Evolutionary conservation across 2,329 filamentous ascomycete genomes (phyloP), one percentile per base, ranked within the genome.

Genomic region (Grosmannia serpens): DNA sequence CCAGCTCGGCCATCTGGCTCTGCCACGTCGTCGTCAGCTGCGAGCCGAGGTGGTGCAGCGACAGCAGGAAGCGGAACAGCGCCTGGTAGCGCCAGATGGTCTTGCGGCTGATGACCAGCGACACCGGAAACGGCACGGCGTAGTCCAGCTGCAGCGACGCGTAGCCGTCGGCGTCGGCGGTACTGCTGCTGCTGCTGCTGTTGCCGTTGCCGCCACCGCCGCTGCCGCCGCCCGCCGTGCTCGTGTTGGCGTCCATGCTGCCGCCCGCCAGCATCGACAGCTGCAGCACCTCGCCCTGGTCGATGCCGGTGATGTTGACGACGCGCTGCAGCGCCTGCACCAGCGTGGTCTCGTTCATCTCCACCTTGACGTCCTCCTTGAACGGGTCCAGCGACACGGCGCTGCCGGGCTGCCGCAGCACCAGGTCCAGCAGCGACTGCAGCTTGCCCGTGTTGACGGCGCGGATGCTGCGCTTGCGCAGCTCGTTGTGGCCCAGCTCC

Each of bases 71-170:
- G 38, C 94, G 89, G 73, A 99, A 99, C 24, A 99, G 82, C 1
- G 95, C 84, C 71, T 99, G 94, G 69, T 99, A 99, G 56, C 94
- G 85, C 72, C 94, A 92, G n/a, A 99, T 83, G 0, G 94, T 99
- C 70, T 96, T 96, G 64, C 94, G 85, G 69, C 90, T 95, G 66
- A 99, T 92, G 55, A 99, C 94, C 4, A 99, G 81, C 0, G 91
- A 96, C 4, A 99, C 83, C 4, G 94, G 94, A 67, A 99, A 99
- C 0, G 94, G 94, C 29, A 99, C 91, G 0, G 85, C 81, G 68
- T 96, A 97, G 73, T 99, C 92, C 35, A 99, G 85, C 66, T 96
- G 91, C 26, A 99, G 77, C 0, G 92, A 94, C 57, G 92, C 94
- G 67, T 94, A 96, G 22, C 94, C 94, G 26, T 84, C 84, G 58